phyloP scores from a whole-genome alignment of 2,329 filamentous ascomycete species.

The Elsinoe arachidis region DNA sequence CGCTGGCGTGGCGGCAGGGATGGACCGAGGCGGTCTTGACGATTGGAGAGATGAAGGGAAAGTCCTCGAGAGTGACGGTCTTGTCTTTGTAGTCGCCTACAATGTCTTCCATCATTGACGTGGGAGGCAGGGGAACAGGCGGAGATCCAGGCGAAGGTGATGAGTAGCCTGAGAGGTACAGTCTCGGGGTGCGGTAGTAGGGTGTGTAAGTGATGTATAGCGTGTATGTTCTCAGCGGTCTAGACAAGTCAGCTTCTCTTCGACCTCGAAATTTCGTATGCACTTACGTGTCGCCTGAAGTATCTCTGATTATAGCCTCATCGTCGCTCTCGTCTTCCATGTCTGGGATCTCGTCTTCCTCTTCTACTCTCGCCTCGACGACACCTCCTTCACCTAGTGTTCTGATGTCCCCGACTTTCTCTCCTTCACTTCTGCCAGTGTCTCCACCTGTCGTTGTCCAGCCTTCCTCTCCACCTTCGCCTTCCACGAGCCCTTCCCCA shows the following conservation, averaged over 20 bases:
- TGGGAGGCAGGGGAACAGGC: constrained; percentile 64
- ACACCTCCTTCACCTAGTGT: constrained; percentile 87
- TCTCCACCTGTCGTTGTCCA: constrained; percentile 86
- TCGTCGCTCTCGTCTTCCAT: constrained; percentile 96
- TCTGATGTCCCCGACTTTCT: constrained; percentile 69
- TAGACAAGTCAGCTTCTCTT: constrained; percentile 32
- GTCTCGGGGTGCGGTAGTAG: constrained; percentile 89
- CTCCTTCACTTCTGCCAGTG: constrained; percentile 52
- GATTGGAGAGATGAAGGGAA: constrained; percentile 83
- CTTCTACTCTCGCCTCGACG: constrained; percentile 64
- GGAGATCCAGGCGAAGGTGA: constrained; percentile 53
- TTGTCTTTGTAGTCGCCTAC: constrained; percentile 97
- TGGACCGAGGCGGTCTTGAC: constrained; percentile 97
- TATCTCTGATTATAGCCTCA: constrained; percentile 87
- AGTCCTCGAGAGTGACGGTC: constrained; percentile 95
- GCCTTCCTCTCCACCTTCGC: constrained; percentile 66
- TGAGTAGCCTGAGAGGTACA: constrained; percentile 84
- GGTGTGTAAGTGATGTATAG: constrained; percentile 97
- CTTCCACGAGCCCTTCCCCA: constrained; percentile 37
- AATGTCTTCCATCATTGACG: constrained; percentile 92
- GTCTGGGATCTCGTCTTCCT: constrained; percentile 81
- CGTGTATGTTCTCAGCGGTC: constrained; percentile 84
- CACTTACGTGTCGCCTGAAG: constrained; percentile 49
- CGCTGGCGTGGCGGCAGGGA: constrained; percentile 91
- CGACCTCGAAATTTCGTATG: not conserved